phyloP scores from a whole-genome alignment of 2,329 filamentous ascomycete genomes.

The Alternaria infectoria region DNA sequence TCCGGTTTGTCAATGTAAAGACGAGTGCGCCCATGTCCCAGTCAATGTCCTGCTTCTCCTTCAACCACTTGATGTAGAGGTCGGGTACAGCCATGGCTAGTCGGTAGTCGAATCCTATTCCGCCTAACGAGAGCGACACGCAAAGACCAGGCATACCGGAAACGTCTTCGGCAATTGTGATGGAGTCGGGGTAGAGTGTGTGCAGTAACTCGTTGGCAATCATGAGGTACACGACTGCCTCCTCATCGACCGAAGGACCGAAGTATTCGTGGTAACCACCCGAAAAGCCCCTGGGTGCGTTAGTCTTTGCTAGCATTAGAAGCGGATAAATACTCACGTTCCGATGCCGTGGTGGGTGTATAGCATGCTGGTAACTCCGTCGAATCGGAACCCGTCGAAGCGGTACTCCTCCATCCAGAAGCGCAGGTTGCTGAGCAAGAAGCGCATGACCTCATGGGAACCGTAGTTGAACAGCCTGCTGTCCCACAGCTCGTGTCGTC shows the following conservation, averaged over 20 bases:
- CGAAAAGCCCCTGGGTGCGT: constrained; percentile 77
- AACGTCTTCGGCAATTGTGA: constrained; percentile 95
- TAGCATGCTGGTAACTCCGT: constrained; percentile 98
- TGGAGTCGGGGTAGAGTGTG: constrained; percentile 81
- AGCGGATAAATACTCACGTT: constrained; percentile 68
- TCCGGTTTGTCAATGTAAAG: constrained; percentile 88
- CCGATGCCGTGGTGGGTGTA: constrained; percentile 96
- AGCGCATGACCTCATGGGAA: constrained; percentile 91
- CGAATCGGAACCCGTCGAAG: constrained; percentile 97
- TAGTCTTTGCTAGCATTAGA: constrained; percentile 13
- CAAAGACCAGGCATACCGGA: constrained; percentile 99
- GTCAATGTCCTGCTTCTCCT: constrained; percentile 86
- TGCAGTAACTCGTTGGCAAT: constrained; percentile 96
- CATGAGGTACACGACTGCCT: constrained; percentile 94
- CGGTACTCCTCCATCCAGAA: constrained; percentile 99
- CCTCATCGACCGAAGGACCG: constrained; percentile 84
- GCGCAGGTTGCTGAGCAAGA: constrained; percentile 89
- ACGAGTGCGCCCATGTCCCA: constrained; percentile 90
- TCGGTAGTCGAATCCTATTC: constrained; percentile 95
- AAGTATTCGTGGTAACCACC: constrained; percentile 99
- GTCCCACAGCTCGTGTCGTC: constrained; percentile 92
- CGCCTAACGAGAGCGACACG: constrained; percentile 81
- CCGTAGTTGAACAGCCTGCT: constrained; percentile 98
- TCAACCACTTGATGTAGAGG: constrained; percentile 98
- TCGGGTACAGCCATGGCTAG: constrained; percentile 98